Evolutionary conservation across 345 rosid species (phyloP), one percentile per base, ranked within the genome.

Genomic region (Erucastrum elatum): DNA sequence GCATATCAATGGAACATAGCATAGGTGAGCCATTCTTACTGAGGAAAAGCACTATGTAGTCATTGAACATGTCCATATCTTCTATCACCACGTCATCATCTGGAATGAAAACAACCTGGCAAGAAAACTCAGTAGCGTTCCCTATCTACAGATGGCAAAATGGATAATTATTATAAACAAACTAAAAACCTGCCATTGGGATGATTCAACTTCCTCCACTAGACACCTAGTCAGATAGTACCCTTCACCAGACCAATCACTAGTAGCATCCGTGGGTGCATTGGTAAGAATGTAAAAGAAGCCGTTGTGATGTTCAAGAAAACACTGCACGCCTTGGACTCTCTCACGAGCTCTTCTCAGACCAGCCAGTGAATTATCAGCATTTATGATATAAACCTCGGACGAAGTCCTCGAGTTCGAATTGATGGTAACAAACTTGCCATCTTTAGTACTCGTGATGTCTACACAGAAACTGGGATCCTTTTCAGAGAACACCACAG

Each of bases 361-460:
- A 69, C 86, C 85, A 41, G 71, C 74, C 63, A 83, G 78, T 5
- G 97, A 93, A 13, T 81, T 80, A 27, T 84, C 64, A 5, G 92
- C 88, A 76, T 90, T 88, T 29, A 91, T 77, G 26, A 90, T 82
- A 83, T 87, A 89, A 77, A 92, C 94, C 98, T 94, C 94, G 2
- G 98, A 94, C 77, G 97, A 94, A 76, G 93, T 87, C 87, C 98
- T 90, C 68, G 98, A 89, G 79, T 92, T 92, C 30, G 98, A 94
- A 88, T 94, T 94, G 82, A 94, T 88, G 67, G 98, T 89, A 39
- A 92, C 88, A 78, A 91, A 94, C 89, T 90, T 90, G 85, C 94
- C 98, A 80, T 94, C 98, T 90, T 94, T 94, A 9, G 98, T 94
- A 72, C 87, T 85, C 56, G 98, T 87, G 81, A 92, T 85, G 83